Evolutionary conservation across 805 yeast species (phyloP).

Genomic region (Saturnispora dispora): DNA sequence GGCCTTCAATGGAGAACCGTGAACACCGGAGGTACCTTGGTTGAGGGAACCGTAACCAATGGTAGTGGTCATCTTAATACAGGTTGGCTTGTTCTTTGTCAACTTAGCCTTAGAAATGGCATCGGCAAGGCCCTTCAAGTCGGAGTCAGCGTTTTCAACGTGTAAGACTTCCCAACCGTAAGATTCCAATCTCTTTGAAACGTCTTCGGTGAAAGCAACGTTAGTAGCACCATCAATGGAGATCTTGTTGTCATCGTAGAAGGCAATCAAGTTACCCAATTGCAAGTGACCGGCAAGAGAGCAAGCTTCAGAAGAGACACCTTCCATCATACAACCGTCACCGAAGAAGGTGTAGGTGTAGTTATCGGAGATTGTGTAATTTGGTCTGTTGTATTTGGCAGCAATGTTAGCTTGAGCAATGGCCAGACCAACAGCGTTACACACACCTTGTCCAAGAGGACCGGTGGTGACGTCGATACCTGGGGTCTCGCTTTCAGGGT

Average conservation of each 20-base stretch:
- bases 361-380: conserved; percentile 59
- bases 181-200: conserved; percentile 70
- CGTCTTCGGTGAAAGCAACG: conserved; percentile 91
- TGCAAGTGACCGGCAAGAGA: conserved; percentile 95
- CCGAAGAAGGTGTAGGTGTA: conserved; percentile 78
- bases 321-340: conserved; percentile 98
- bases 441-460: conserved; percentile 97
- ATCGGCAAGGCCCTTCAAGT: conserved; percentile 52
- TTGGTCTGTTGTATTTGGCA: conserved; percentile 90
- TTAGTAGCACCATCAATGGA: conserved; percentile 92
- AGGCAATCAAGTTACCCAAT: conserved; percentile 85
- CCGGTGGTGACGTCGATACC: conserved; percentile 98
- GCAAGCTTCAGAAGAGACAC: conserved; percentile 88
- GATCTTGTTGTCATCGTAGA: conserved; percentile 95
- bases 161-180: conserved; percentile 88
- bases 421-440: conserved; percentile 94
- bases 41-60: conserved; percentile 88
- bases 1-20: conserved; percentile 91
- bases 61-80: conserved; percentile 80
- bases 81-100: conserved; percentile 75
- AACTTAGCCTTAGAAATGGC: conserved; percentile 80
- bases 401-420: conserved; percentile 88
- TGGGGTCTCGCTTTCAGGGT: conserved; percentile 86
- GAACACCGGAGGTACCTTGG: conserved; percentile 85
- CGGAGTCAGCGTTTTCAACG: conserved; percentile 75